These are phyloP conservation scores for Xerocomus potaroensis DNA, from an alignment of 768 basidiomycete genomes.

Conservation along the genomic window DNA sequence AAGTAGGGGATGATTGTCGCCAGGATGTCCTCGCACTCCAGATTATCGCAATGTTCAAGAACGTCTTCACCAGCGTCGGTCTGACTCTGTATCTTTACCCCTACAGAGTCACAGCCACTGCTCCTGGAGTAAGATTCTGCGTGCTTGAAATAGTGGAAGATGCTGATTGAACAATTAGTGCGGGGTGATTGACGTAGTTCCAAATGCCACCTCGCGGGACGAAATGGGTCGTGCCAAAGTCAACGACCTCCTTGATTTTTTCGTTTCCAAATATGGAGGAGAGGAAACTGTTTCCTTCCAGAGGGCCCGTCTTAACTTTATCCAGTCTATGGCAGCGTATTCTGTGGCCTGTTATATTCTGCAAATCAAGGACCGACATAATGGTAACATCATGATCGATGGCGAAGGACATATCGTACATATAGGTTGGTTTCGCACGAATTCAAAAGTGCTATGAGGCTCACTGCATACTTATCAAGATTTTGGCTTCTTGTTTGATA, in stretches of 20 bases:
- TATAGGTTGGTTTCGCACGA: slow-evolving; percentile 58
- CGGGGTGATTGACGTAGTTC: slow-evolving; percentile 97
- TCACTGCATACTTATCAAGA: slow-evolving; percentile 43
- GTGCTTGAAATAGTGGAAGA: background rate
- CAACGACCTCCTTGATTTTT: slow-evolving; percentile 93
- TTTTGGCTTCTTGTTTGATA: slow-evolving; percentile 96
- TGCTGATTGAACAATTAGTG: slow-evolving; percentile 52
- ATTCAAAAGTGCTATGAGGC: background rate
- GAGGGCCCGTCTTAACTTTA: slow-evolving; percentile 89
- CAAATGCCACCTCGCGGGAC: slow-evolving; percentile 95
- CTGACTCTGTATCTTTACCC: slow-evolving; percentile 90
- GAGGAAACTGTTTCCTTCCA: slow-evolving; percentile 89
- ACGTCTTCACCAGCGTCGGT: slow-evolving; percentile 87
- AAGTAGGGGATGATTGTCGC: slow-evolving; percentile 98
- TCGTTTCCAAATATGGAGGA: slow-evolving; percentile 88
- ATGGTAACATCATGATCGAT: slow-evolving; percentile 99
- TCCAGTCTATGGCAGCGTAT: slow-evolving; percentile 99
- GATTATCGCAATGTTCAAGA: slow-evolving; percentile 99
- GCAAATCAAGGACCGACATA: slow-evolving; percentile 98
- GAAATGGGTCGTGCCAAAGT: slow-evolving; percentile 99
- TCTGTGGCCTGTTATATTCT: slow-evolving; percentile 97
- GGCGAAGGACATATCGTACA: slow-evolving; percentile 96
- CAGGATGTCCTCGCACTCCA: slow-evolving; percentile 98
- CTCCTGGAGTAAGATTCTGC: slow-evolving; percentile 71
- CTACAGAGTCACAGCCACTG: slow-evolving; percentile 95